Conservation (phyloP, 2,329 filamentous ascomycete genomes). For the Chaetomium sp. region DNA sequence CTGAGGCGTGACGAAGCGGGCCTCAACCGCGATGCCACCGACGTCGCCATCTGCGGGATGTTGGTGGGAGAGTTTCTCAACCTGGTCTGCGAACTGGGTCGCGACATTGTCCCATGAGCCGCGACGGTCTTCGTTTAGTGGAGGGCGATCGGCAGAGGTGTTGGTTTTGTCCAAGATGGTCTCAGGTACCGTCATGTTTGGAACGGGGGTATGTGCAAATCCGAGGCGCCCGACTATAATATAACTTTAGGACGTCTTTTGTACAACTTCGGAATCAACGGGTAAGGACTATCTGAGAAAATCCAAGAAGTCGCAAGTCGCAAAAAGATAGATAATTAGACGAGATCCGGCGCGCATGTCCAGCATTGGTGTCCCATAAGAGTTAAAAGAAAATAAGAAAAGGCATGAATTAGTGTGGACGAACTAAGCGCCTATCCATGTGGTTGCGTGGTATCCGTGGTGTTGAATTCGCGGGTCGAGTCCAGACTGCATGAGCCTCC, state of each 20-base stretch:
- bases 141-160: background rate
- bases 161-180: background rate
- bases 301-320: no score
- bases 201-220: background rate
- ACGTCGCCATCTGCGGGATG: conserved; percentile 25
- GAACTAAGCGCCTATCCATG: background rate
- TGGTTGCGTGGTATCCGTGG: background rate
- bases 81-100: conserved; percentile 55
- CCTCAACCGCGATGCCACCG: conserved; percentile 51
- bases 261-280: no score
- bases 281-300: no score
- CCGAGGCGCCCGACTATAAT: background rate
- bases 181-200: conserved; percentile 7
- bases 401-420: background rate
- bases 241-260: no score
- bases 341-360: no score
- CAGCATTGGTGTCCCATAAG: background rate
- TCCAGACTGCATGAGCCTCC: background rate
- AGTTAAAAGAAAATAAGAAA: background rate
- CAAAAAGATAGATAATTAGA: no score
- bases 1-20: conserved; percentile 59
- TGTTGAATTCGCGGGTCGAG: background rate
- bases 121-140: conserved; percentile 17
- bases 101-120: conserved; percentile 35
- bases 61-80: conserved; percentile 48